Conservation (phyloP, 2,329 filamentous ascomycete species). For the Trichoderma afroharzianum region DNA sequence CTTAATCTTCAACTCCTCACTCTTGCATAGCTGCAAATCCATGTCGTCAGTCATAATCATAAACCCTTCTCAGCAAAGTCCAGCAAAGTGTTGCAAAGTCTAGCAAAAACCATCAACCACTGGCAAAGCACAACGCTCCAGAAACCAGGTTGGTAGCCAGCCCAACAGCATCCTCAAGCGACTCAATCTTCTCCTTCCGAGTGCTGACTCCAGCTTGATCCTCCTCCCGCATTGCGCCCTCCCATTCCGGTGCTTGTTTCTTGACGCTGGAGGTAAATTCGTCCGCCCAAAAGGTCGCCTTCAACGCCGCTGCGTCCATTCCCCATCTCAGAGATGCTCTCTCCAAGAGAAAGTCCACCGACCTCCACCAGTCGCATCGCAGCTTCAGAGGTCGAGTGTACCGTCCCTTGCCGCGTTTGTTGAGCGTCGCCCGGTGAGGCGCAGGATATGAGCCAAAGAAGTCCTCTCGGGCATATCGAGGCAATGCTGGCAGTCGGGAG, state of each 20-base stretch:
- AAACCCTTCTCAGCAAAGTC: background rate
- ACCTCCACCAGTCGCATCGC: conserved; percentile 17
- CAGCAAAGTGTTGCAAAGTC: background rate
- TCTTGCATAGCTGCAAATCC: background rate
- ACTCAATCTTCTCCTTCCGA: background rate
- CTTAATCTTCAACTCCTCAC: background rate
- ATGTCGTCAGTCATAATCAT: background rate
- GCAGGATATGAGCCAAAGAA: conserved; percentile 14
- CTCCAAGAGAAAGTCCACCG: conserved; percentile 18
- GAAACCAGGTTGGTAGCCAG: background rate
- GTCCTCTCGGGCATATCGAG: conserved; percentile 9
- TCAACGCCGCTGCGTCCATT: background rate
- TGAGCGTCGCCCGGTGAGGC: background rate
- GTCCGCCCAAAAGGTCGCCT: conserved; percentile 16
- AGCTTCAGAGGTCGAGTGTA: conserved; percentile 12
- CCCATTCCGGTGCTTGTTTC: background rate
- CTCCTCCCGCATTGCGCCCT: background rate
- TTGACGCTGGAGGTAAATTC: background rate
- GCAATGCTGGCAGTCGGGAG: background rate
- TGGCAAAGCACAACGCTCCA: background rate
- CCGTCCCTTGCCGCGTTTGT: background rate
- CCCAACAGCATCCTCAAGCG: background rate
- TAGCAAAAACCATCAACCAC: background rate
- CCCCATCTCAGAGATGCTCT: conserved; percentile 6
- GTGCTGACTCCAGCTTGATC: background rate